Percentiles rank a stretch among this genome's conserved stretches.
Evolutionary conservation across 306 rosid genomes (phyloP).

Genomic region (Dalbergia cultrata): DNA sequence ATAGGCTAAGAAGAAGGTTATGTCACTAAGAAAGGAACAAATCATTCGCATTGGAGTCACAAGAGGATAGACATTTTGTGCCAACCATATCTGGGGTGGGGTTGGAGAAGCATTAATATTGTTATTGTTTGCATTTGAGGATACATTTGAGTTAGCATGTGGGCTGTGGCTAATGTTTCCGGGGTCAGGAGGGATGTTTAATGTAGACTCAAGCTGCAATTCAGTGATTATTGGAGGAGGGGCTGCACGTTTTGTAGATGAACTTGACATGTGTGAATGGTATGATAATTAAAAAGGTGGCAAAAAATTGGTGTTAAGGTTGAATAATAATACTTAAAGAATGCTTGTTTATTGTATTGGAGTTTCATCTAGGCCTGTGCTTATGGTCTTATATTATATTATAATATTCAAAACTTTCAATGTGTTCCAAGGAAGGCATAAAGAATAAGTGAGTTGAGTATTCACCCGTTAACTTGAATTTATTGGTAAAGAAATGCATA

Average conservation of each 20-base stretch:
- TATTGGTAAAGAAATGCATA: conserved; percentile 1
- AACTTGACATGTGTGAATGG: conserved; percentile 30
- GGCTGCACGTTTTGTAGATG: conserved; percentile 17
- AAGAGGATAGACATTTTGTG: conserved; percentile 42
- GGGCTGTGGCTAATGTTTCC: conserved; percentile 28
- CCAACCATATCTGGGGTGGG: conserved; percentile 38
- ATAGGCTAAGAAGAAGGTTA: conserved; percentile 33
- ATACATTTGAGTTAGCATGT: not conserved
- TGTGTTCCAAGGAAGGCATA: conserved; percentile 33
- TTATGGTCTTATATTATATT: not conserved
- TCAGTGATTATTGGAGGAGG: conserved; percentile 24
- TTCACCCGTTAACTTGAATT: conserved; percentile 12
- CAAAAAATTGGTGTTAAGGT: not conserved
- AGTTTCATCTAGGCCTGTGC: not conserved
- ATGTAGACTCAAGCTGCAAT: conserved; percentile 2
- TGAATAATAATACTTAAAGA: not conserved
- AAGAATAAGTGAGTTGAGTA: conserved; percentile 16
- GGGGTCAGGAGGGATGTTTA: conserved; percentile 39
- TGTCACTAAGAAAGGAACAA: not conserved
- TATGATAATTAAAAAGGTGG: not conserved
- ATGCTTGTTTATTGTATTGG: not conserved
- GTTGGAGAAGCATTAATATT: not conserved
- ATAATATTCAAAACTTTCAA: not conserved
- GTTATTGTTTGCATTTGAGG: not conserved
- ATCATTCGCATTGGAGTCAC: conserved; percentile 48